Evolutionary conservation across 148 eudicot species (phyloP).

Genomic region (Rhododendron henanense): DNA sequence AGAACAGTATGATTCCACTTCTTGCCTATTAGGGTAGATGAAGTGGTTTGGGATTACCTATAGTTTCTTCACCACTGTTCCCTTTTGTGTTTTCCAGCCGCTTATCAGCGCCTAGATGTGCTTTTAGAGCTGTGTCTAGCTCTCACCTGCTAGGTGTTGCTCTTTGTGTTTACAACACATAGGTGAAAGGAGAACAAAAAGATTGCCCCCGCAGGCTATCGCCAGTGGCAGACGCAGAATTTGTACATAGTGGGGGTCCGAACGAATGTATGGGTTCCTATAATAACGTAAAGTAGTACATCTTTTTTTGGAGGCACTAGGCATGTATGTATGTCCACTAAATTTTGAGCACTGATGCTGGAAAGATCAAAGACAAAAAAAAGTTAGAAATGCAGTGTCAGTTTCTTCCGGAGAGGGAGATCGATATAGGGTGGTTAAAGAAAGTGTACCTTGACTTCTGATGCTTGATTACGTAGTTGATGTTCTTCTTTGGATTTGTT

Average conservation of each 20-base stretch:
- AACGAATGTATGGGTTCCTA: neutral
- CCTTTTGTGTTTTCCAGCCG: neutral
- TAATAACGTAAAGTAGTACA: neutral
- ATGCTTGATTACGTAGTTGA: neutral
- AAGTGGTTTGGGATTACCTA: neutral
- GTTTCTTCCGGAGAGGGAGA: neutral
- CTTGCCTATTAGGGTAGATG: neutral
- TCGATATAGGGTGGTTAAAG: neutral
- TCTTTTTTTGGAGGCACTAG: neutral
- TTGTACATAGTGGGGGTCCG: neutral
- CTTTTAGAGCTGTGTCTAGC: neutral
- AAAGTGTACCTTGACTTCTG: neutral
- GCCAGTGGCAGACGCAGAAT: neutral
- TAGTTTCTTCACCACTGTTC: neutral
- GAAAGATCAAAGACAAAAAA: neutral
- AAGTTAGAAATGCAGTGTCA: neutral
- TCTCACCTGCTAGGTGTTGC: neutral
- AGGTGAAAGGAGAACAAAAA: neutral
- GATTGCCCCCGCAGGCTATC: neutral
- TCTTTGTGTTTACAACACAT: neutral
- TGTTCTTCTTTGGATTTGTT: neutral
- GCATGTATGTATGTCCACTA: neutral
- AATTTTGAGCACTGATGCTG: neutral
- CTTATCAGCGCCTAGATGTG: neutral
- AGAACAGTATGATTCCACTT: neutral